phyloP scores from a whole-genome alignment of 345 rosid species.

The Sapria himalayana region DNA sequence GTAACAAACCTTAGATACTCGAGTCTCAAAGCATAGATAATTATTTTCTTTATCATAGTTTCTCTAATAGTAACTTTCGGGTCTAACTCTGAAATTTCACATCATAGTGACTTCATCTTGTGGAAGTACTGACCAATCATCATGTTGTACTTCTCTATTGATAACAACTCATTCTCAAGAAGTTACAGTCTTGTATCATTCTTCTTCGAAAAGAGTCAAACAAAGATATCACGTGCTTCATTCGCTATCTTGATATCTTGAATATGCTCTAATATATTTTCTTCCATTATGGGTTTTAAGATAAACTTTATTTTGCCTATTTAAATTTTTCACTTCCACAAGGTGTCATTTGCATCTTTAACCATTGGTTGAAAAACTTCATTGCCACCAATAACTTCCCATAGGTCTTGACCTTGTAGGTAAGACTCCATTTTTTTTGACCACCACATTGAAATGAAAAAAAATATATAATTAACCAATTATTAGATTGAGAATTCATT shows the following conservation, averaged over 20 bases:
- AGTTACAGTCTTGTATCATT: slow-evolving; percentile 2
- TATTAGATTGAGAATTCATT: too few species aligned
- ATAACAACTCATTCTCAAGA: slow-evolving; percentile 4
- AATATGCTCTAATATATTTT: slow-evolving; percentile 11
- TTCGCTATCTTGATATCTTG: slow-evolving; percentile 3
- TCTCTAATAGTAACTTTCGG: background rate
- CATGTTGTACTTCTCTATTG: background rate
- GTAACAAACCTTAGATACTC: too few species aligned
- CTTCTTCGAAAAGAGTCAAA: slow-evolving; percentile 4
- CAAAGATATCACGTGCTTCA: slow-evolving; percentile 6
- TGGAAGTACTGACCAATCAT: background rate
- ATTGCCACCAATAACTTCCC: background rate
- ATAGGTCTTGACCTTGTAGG: slow-evolving; percentile 1
- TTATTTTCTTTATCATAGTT: slow-evolving; percentile 1
- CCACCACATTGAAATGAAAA: too few species aligned
- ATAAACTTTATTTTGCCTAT: slow-evolving; percentile 5
- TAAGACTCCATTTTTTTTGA: too few species aligned
- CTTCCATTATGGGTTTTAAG: slow-evolving; percentile 6
- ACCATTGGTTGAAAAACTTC: background rate
- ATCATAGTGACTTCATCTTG: background rate
- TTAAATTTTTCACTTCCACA: slow-evolving; percentile 7
- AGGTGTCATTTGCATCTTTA: background rate
- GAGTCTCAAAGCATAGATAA: background rate
- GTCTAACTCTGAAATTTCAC: background rate
- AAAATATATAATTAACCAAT: too few species aligned